Evolutionary conservation across 1,284 basidiomycete species (phyloP), one percentile per base, ranked within the genome.

Genomic region (Tranzscheliella williamsii): DNA sequence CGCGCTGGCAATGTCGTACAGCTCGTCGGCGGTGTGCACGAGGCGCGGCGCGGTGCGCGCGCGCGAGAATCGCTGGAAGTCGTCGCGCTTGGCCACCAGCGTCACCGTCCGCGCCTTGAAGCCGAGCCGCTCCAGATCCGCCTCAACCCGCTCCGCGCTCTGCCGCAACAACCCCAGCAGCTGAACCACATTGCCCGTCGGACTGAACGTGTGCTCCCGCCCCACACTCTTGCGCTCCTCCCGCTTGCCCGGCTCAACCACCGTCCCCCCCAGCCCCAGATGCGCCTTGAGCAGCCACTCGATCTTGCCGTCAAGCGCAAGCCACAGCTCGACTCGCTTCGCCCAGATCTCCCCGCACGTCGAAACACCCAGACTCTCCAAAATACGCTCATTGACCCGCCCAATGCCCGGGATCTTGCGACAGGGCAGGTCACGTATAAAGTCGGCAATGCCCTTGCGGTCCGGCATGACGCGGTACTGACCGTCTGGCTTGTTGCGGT

Each of bases 401-500:
- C 73, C 73, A 24, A 76, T 73, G 31, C 73, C 73, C 0, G 72
- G 71, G 22, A 76, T 67, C 44, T 76, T 73, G 27, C 73, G 70
- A 23, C 67, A 66, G 6, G 69, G 63, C 2, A 76, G 61, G 29
- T 55, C 37, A 4, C 48, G 51, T 71, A 75, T 70, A 31, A 76
- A 75, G 21, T 57, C 53, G 29, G 73, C 43, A 22, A 73, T 61
- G 12, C 36, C 53, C 7, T 62, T 52, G 36, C 64, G 64, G 13
- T 67, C 56, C 5, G 67, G 56, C 34, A 54, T 42, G 3, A 76
- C 51, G 2, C 56, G 38, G 26, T 50, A 76, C 36, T 75, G 71
- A 11, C 73, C 73, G 42, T 76, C 58, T 0, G 73, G 73, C 46
- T 76, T 75, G 50, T 69, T 67, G 4, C 87, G 89, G 77, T 96